Conservation (phyloP, 2,329 filamentous ascomycete species). For the Phoma sp. region DNA sequence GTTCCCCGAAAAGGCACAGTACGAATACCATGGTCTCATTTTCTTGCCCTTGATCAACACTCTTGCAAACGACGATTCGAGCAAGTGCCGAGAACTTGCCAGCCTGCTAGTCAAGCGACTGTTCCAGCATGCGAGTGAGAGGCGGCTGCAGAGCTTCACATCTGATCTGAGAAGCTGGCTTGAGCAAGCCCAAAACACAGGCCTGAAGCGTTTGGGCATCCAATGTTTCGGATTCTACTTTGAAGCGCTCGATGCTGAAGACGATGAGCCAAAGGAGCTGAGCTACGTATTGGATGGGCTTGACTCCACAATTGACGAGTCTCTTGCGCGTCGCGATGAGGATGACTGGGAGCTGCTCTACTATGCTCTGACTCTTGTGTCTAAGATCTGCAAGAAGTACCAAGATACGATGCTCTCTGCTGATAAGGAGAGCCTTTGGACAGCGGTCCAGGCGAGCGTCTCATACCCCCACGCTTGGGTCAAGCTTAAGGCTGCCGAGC, state of each 20-base stretch:
- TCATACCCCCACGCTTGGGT: slow-evolving; percentile 75
- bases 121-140: slow-evolving; percentile 77
- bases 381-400: slow-evolving; percentile 70
- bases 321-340: slow-evolving; percentile 57
- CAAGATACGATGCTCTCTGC: slow-evolving; percentile 68
- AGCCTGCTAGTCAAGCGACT: slow-evolving; percentile 79
- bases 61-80: slow-evolving; percentile 85
- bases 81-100: slow-evolving; percentile 83
- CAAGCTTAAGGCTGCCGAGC: slow-evolving; percentile 75
- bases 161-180: slow-evolving; percentile 76
- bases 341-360: slow-evolving; percentile 76
- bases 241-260: slow-evolving; percentile 61
- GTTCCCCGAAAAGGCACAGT: slow-evolving; percentile 72
- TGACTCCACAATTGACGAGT: slow-evolving; percentile 59
- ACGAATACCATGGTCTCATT: slow-evolving; percentile 79
- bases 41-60: slow-evolving; percentile 88
- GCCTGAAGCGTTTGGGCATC: slow-evolving; percentile 74
- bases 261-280: slow-evolving; percentile 69
- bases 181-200: slow-evolving; percentile 72
- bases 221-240: slow-evolving; percentile 86
- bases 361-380: slow-evolving; percentile 72
- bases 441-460: slow-evolving; percentile 69
- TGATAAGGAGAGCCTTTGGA: slow-evolving; percentile 72
- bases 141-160: slow-evolving; percentile 73
- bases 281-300: slow-evolving; percentile 61